Evolutionary conservation across 805 yeast genomes (phyloP).

Genomic region (Candida ulmi): DNA sequence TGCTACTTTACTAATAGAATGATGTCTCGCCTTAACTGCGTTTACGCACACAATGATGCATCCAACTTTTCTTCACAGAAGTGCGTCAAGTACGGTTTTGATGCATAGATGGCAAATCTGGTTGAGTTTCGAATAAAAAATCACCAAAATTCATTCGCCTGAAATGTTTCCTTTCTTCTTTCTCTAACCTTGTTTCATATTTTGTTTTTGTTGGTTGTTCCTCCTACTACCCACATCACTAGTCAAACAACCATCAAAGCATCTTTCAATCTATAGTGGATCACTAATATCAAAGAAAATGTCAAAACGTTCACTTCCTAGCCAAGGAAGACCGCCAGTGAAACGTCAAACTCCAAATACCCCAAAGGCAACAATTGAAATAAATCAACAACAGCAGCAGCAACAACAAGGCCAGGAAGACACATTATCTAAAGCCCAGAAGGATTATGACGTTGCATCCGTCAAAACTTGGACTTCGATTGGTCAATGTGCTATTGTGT

Average conservation of each 20-base stretch:
- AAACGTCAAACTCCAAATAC: conserved; percentile 13
- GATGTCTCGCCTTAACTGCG: too few species aligned
- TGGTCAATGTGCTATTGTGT: conserved; percentile 18
- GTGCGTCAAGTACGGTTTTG: background rate
- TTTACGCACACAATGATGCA: background rate
- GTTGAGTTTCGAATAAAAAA: background rate
- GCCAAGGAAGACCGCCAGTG: conserved; percentile 10
- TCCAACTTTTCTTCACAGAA: background rate
- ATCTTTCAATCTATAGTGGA: background rate
- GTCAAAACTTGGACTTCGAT: conserved; percentile 19
- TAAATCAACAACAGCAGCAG: background rate
- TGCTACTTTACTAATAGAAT: too few species aligned
- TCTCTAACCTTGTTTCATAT: background rate
- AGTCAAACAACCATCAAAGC: too few species aligned
- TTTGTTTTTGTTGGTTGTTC: too few species aligned
- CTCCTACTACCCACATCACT: too few species aligned
- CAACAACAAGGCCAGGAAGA: background rate
- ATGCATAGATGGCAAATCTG: background rate
- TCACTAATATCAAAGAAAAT: conserved; percentile 1
- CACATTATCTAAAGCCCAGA: conserved; percentile 1
- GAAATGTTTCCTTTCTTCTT: background rate
- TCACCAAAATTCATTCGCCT: conserved; percentile 1
- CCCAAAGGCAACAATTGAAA: conserved; percentile 1
- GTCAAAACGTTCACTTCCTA: conserved; percentile 16
- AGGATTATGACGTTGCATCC: conserved; percentile 10